Evolutionary conservation across 225 moss, liverwort and hornwort genomes (phyloP).

Genomic region (Climacium dendroides): DNA sequence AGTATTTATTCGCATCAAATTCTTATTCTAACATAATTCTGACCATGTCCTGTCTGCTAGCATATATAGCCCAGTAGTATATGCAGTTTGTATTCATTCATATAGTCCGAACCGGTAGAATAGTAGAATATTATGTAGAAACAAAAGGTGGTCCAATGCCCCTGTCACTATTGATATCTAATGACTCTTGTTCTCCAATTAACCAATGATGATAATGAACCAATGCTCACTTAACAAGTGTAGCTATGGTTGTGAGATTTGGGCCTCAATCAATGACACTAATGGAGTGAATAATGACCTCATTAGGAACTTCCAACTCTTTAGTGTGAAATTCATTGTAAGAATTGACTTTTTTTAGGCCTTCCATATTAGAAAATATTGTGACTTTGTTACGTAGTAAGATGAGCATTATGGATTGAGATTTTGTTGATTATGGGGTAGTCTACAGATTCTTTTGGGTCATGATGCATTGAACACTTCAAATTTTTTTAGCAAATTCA

Average conservation of each 20-base stretch:
- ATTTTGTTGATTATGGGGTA: no score
- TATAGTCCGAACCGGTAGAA: neutral
- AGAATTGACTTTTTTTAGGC: no score
- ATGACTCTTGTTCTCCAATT: neutral
- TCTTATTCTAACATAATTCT: neutral
- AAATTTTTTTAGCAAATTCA: no score
- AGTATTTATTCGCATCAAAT: neutral
- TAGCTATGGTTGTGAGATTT: neutral
- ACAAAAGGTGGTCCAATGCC: neutral
- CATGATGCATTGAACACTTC: no score
- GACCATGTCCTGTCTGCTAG: neutral
- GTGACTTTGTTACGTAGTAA: no score
- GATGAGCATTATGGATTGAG: no score
- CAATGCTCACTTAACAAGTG: neutral
- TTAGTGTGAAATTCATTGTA: no score
- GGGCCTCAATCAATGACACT: no score
- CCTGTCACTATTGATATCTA: neutral
- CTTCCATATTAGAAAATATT: no score
- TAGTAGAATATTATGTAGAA: neutral
- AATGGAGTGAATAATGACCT: no score
- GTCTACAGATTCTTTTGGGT: no score
- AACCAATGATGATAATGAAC: neutral
- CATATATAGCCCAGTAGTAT: neutral
- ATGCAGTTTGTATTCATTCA: neutral
- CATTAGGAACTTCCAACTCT: no score